Evolutionary conservation across 768 basidiomycete species (phyloP).

Genomic region (Coprinellus micaceus): DNA sequence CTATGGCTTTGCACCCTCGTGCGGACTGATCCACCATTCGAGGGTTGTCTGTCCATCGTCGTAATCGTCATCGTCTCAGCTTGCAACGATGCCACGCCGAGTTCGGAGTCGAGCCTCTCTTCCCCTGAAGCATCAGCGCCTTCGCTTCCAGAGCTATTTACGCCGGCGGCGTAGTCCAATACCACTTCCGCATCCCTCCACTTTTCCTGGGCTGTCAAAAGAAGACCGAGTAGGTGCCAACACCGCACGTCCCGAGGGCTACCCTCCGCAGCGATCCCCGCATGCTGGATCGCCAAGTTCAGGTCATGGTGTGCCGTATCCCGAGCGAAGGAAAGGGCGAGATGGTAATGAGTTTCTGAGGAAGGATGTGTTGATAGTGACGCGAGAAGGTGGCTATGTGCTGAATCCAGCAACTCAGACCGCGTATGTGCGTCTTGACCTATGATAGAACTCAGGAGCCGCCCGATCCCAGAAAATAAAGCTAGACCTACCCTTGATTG

Average conservation of each 20-base stretch:
- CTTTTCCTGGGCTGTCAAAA: conserved; percentile 75
- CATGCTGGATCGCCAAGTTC: conserved; percentile 60
- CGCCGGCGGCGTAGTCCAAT: conserved; percentile 68
- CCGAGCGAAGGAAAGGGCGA: conserved; percentile 71
- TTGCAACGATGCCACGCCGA: conserved; percentile 20
- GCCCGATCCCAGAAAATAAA: no score
- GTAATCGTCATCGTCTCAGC: neutral
- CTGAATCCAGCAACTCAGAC: conserved; percentile 51
- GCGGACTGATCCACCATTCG: neutral
- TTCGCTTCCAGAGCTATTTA: no score
- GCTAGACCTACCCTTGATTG: conserved; percentile 70
- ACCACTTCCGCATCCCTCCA: conserved; percentile 76
- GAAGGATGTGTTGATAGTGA: conserved; percentile 49
- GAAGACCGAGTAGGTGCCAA: conserved; percentile 87
- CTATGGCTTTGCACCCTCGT: neutral
- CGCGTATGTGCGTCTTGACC: conserved; percentile 67
- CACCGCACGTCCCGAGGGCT: conserved; percentile 62
- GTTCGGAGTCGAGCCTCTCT: no score
- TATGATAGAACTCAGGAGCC: no score
- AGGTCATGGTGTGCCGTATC: conserved; percentile 64
- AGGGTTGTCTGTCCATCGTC: conserved; percentile 9
- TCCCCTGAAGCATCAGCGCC: no score
- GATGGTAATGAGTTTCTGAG: conserved; percentile 66
- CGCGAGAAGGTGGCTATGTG: conserved; percentile 46
- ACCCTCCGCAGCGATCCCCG: conserved; percentile 69